Base-by-base conservation (phyloP, 257 asterid species). In the Plantago major region DNA sequence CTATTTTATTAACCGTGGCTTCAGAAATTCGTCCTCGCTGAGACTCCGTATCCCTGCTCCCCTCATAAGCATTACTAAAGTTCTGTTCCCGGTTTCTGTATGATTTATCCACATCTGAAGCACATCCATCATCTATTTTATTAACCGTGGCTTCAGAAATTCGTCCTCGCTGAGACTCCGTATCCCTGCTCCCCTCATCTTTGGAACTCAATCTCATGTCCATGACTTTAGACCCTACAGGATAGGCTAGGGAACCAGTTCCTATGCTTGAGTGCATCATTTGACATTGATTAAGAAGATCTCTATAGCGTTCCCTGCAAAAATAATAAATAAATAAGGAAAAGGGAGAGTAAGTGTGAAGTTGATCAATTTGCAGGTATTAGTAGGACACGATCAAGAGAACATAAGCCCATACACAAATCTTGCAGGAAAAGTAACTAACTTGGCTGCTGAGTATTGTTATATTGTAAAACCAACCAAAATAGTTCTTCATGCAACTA, bases 231-330 rank as follows among this genome's bases (percentile, higher is more conserved):
- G 99, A 84, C 67, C 99, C 99, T 55, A 92, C 87, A 69, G 82
- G 88, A 79, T 84, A 86, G 53, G 99, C 99, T 73, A 92, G 87
- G 55, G 96, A 82, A 74, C 99, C 99, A 66, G 99, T 92, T 71
- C 99, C 99, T 65, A 92, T 63, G 78, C 95, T 92, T 59, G 99
- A 81, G 84, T 92, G 97, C 99, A 92, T 92, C 73, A 66, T 56
- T 75, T 84, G 99, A 67, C 97, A 92, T 75, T 89, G 89, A 73
- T 80, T 86, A 61, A 84, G 76, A 40, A 92, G 99, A 64, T 86
- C 95, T 60, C 63, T 74, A 70, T 84, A 92, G 4, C 99, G 90
- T 62, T 86, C 95, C 84, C 99, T 92, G 85, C 67, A 70, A 55
- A 57, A 48, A 11, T 5, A 30, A 30, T n/a, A n/a, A n/a, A n/a